These are phyloP conservation scores for Lagenaria siceraria DNA, from an alignment of 306 rosid species.

Conservation along the genomic window DNA sequence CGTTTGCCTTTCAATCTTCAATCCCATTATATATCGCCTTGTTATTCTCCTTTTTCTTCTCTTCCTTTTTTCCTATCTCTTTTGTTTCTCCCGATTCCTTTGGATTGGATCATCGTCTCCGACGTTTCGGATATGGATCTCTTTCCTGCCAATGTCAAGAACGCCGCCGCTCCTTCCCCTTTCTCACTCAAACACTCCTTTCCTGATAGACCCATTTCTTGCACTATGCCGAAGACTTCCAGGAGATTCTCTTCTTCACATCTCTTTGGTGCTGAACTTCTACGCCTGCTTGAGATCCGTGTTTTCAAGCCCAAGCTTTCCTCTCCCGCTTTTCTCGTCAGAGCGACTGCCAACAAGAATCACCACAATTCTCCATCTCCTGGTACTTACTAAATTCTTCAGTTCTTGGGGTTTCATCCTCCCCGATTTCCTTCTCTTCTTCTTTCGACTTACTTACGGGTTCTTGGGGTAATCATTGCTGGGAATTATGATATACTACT, in stretches of 20 bases:
- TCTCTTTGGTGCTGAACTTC: slow-evolving; percentile 24
- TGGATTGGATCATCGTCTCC: background rate
- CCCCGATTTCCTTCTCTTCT: background rate
- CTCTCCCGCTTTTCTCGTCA: slow-evolving; percentile 22
- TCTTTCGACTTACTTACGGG: background rate
- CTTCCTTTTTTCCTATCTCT: background rate
- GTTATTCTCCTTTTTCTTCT: background rate
- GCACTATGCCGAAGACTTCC: slow-evolving; percentile 17
- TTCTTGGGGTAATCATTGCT: background rate
- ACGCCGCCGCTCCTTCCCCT: slow-evolving; percentile 15
- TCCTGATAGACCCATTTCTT: slow-evolving; percentile 33
- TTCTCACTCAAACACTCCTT: slow-evolving; percentile 32
- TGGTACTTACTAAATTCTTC: slow-evolving; percentile 9
- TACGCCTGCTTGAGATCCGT: slow-evolving; percentile 31
- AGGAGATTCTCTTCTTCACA: slow-evolving; percentile 9
- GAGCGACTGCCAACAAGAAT: slow-evolving; percentile 62
- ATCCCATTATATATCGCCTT: slow-evolving; percentile 8
- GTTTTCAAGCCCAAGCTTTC: slow-evolving; percentile 25
- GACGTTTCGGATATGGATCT: slow-evolving; percentile 52
- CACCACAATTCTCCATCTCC: slow-evolving; percentile 45
- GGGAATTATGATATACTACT: background rate
- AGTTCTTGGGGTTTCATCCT: background rate
- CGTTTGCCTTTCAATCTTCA: slow-evolving; percentile 5
- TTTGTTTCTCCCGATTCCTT: background rate
- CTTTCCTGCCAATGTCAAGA: slow-evolving; percentile 40